Base-by-base conservation (phyloP, 208 protist species). In the Lotmaria passim region DNA sequence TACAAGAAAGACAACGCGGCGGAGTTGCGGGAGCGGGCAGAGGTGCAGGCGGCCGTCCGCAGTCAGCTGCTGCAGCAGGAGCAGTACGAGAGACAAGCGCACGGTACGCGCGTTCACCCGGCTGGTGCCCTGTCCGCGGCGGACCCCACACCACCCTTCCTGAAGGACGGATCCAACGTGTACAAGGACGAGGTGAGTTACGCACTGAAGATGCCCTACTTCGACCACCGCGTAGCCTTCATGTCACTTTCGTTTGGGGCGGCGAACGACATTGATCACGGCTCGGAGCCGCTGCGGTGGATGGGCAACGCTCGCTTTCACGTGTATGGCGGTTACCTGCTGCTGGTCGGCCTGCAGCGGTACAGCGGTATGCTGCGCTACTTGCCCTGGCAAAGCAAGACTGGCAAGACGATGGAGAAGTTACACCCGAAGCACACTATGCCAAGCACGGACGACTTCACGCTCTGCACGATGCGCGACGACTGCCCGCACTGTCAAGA, bases 231-330 rank as follows among this genome's bases (percentile, higher is more conserved):
- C 50, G 69, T 96, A 8, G 86, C 91, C 53, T 96, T 91, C 72
- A 93, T 96, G 91, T 88, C 87, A 21, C 67, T 91, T n/a, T 92
- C 86, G 4, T 96, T 93, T 73, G 91, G 91, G 28, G 59, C 87
- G 24, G 69, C 82, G 19, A 96, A 96, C 61, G 82, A 91, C 62
- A 90, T 96, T 64, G 91, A 96, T 74, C 80, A 81, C 55, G 91
- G 91, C 56, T 89, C 81, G 17, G 91, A 96, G 80, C 76, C 86
- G 58, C 62, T 96, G 48, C 83, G 91, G 19, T 96, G 88, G 83
- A 90, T 96, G 88, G 88, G 91, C 57, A 93, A 93, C 61, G 56
- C 65, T 3, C 91, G 91, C 39, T 96, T 96, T 58, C 67, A 85
- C 23, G 80, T 89, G 8, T 94, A 93, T 66, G 84, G 81, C 36